Conservation (phyloP, 371 early-diverging fungal species). For the Rhizopus arrhizus region DNA sequence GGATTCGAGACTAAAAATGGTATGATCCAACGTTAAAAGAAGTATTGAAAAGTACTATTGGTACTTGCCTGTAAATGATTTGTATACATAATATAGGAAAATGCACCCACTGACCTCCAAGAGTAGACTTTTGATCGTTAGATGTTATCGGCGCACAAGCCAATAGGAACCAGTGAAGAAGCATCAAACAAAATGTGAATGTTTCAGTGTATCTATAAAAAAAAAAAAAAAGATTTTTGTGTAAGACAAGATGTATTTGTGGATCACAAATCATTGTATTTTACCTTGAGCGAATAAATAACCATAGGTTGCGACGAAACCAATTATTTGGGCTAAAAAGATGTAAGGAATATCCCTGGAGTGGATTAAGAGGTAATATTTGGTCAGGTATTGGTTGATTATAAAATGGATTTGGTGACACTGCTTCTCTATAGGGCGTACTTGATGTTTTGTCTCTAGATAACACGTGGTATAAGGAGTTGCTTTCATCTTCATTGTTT, state of each 20-base stretch:
- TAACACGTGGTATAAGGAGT: not conserved
- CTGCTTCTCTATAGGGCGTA: slow-evolving; percentile 1
- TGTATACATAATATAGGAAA: slow-evolving; percentile 53
- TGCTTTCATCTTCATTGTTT: slow-evolving; percentile 1
- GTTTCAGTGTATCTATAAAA: slow-evolving; percentile 44
- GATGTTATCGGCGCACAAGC: slow-evolving; percentile 51
- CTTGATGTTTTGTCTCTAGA: slow-evolving; percentile 5
- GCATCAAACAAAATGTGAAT: slow-evolving; percentile 46
- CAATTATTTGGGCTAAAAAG: slow-evolving; percentile 31
- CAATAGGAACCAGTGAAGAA: slow-evolving; percentile 59
- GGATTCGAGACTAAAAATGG: slow-evolving; percentile 25
- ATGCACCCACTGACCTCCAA: slow-evolving; percentile 58
- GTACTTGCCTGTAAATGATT: slow-evolving; percentile 49
- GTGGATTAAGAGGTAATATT: slow-evolving; percentile 13
- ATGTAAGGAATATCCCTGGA: slow-evolving; percentile 34
- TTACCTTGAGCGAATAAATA: slow-evolving; percentile 47
- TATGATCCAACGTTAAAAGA: not conserved
- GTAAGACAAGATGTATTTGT: slow-evolving; percentile 1
- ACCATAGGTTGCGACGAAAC: slow-evolving; percentile 38
- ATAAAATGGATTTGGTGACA: not conserved
- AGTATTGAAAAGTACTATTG: not conserved
- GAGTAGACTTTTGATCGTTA: slow-evolving; percentile 45
- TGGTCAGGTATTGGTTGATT: slow-evolving; percentile 5
- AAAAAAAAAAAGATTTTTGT: not conserved
- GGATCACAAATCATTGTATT: not conserved